Conservation (phyloP, 257 asterid species). For the Cordia subcordata region DNA sequence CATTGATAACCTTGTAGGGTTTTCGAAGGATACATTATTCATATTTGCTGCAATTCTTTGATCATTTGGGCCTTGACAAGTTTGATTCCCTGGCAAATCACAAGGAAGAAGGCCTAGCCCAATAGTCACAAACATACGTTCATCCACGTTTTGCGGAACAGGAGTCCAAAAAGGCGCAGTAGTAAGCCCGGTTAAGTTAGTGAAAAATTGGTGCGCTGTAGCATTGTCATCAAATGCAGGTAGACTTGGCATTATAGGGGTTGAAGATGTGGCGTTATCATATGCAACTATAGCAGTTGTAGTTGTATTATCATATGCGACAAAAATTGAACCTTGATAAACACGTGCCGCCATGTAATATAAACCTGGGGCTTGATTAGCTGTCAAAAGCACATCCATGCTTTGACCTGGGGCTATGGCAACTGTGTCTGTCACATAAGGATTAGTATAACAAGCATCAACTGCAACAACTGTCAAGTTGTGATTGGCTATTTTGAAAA, state of each 20-base stretch:
- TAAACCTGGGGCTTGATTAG: not conserved
- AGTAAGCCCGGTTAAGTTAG: not conserved
- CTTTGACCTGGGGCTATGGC: not conserved
- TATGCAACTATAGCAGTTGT: not conserved
- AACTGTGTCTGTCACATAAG: not conserved
- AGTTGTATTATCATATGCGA: not conserved
- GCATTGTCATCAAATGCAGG: constrained; percentile 1
- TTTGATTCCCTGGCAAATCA: not conserved
- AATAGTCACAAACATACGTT: not conserved
- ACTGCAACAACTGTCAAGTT: not conserved
- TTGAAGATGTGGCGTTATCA: not conserved
- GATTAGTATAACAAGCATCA: not conserved
- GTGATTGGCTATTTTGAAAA: constrained; percentile 2
- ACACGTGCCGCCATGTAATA: constrained; percentile 4
- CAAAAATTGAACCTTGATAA: not conserved
- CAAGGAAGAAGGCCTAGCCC: constrained; percentile 1
- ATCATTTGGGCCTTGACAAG: not conserved
- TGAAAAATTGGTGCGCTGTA: not conserved
- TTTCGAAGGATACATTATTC: constrained; percentile 1
- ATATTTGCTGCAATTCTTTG: not conserved
- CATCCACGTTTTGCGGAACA: not conserved
- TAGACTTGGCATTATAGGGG: not conserved
- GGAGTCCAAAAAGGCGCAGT: not conserved
- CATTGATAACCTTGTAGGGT: not conserved
- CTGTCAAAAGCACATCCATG: constrained; percentile 3